Base-by-base conservation (phyloP, 257 asterid genomes). In the Marsdenia floribunda region DNA sequence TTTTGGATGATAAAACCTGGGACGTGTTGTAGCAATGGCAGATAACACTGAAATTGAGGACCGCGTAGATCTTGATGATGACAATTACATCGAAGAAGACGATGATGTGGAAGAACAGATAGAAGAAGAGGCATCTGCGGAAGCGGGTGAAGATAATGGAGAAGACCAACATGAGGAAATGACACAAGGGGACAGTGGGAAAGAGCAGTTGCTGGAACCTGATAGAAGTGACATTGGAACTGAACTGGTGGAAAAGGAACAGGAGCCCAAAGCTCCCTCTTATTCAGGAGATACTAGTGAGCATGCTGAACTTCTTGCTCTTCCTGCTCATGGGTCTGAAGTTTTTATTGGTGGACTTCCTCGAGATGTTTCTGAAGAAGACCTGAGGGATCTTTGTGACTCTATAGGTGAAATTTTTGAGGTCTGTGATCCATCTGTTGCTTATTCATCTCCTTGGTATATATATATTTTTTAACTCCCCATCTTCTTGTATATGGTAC, bases 301-400 rank as follows among this genome's bases (percentile, higher is more conserved):
- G 80, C 89, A 84, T 80, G 82, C 85, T 6, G 88, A 88, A 68
- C 97, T 93, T 85, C 90, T 93, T 68, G 85, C 81, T 83, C 91
- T 87, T 82, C 98, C 98, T 71, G 97, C 98, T 65, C 97, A 82
- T 35, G 98, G 98, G 73, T 88, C 98, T 44, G 97, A 93, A 86
- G 84, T 93, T 79, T 93, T 93, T 80, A 85, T 93, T 79, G 97
- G 98, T 79, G 98, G 97, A 44, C 93, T 91, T 77, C 81, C 96
- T 85, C 88, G 91, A 77, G 97, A 91, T 78, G 78, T 87, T 82
- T 80, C 96, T 13, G 96, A 91, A 77, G 96, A 90, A 70, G 91
- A 93, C 88, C 78, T 93, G 63, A 84, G 89, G 84, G 93, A 90
- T 73, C 93, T 89, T 42, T 90, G 96, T 81, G 93, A 88, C 84